phyloP scores from a whole-genome alignment of 441 rosid species.

The Populus hybrid region DNA sequence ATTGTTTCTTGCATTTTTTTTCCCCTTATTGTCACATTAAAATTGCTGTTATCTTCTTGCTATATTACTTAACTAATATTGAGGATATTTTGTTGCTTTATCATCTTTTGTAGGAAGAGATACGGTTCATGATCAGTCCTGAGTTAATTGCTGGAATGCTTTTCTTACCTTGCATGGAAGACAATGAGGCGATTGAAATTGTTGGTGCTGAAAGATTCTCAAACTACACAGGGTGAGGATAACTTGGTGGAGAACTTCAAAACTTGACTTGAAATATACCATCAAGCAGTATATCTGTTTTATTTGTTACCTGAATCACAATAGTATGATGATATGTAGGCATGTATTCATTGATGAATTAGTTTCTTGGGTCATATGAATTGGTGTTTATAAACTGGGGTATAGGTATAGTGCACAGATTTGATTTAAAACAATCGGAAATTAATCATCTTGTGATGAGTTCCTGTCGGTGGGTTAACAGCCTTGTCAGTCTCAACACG shows the following conservation, averaged over 20 bases:
- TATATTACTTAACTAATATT: background rate
- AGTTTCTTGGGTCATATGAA: background rate
- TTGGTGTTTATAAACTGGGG: background rate
- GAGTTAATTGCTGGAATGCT: slow-evolving; percentile 92
- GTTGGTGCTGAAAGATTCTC: slow-evolving; percentile 88
- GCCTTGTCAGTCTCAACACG: background rate
- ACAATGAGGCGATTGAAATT: slow-evolving; percentile 85
- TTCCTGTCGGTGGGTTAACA: background rate
- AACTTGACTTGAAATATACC: background rate
- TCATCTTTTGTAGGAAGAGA: slow-evolving; percentile 70
- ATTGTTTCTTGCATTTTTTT: too few species aligned
- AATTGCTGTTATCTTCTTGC: slow-evolving; percentile 6
- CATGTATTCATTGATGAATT: background rate
- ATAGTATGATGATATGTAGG: background rate
- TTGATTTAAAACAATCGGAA: too few species aligned
- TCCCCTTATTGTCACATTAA: slow-evolving; percentile 7
- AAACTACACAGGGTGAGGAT: slow-evolving; percentile 71
- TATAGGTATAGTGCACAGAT: background rate
- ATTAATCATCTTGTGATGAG: background rate
- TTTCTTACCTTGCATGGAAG: slow-evolving; percentile 85
- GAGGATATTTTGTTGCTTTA: slow-evolving; percentile 5
- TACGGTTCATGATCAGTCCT: slow-evolving; percentile 94
- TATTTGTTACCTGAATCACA: background rate
- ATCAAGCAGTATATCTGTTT: background rate
- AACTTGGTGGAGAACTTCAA: background rate